Conservation (phyloP, 2,329 filamentous ascomycete species). For the Botrytis medusae region DNA sequence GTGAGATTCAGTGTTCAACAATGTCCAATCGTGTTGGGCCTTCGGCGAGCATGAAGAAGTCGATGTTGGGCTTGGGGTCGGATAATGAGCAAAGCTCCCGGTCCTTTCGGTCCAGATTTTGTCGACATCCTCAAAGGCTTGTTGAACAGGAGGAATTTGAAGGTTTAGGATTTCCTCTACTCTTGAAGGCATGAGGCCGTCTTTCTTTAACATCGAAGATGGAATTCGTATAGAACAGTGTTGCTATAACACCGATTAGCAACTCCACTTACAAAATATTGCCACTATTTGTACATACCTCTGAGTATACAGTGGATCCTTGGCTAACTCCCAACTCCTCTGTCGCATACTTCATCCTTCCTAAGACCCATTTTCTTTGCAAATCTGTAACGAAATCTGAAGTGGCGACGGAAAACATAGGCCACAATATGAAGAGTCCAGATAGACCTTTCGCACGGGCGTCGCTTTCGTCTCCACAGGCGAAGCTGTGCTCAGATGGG, state of each 20-base stretch:
- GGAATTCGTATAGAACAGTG: neutral
- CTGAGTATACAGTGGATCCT: constrained; percentile 12
- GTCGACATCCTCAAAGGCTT: neutral
- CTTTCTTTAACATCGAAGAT: constrained; percentile 11
- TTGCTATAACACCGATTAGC: constrained; percentile 5
- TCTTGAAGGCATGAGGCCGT: constrained; percentile 7
- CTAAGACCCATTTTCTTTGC: constrained; percentile 29
- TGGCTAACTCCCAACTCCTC: constrained; percentile 33
- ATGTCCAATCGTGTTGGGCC: neutral
- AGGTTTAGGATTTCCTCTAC: neutral
- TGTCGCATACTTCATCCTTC: constrained; percentile 31
- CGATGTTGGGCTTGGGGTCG: constrained; percentile 13
- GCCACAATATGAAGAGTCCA: constrained; percentile 34
- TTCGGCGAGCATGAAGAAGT: neutral
- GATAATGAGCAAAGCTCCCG: neutral
- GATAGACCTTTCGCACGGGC: constrained; percentile 27
- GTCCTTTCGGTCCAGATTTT: neutral
- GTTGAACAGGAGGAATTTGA: neutral
- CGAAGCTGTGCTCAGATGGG: constrained; percentile 47
- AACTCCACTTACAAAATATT: neutral
- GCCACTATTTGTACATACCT: neutral
- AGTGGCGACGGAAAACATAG: constrained; percentile 29
- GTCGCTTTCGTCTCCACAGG: constrained; percentile 47
- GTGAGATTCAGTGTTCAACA: neutral
- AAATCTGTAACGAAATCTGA: constrained; percentile 32